These are phyloP conservation scores for Metschnikowia similis DNA, from an alignment of 805 yeast species.

Conservation along the genomic window DNA sequence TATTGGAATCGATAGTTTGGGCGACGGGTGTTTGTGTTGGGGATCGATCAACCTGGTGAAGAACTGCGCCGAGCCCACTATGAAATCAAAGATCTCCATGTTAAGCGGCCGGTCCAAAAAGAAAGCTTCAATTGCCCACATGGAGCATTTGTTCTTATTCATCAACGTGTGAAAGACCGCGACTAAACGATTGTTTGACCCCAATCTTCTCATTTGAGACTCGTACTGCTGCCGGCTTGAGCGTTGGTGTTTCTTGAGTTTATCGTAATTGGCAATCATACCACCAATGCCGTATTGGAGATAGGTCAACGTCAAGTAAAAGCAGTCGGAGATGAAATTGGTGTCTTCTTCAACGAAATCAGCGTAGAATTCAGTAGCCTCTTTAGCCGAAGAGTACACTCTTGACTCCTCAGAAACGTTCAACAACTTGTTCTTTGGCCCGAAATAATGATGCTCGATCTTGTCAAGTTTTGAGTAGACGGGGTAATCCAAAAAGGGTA, in stretches of 20 bases:
- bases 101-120: constrained; percentile 56
- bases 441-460: constrained; percentile 69
- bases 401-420: constrained; percentile 80
- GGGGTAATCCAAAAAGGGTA: constrained; percentile 73
- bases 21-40: constrained; percentile 54
- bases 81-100: constrained; percentile 67
- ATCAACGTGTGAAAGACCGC: constrained; percentile 40
- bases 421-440: constrained; percentile 44
- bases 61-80: constrained; percentile 71
- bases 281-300: constrained; percentile 91
- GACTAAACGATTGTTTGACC: constrained; percentile 7
- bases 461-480: constrained; percentile 65
- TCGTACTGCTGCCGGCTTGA: constrained; percentile 39
- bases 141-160: constrained; percentile 34
- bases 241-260: constrained; percentile 46
- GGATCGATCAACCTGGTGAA: constrained; percentile 73
- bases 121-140: constrained; percentile 59
- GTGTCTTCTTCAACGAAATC: constrained; percentile 35
- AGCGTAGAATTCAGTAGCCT: constrained; percentile 56
- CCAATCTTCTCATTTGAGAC: constrained; percentile 11
- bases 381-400: constrained; percentile 68
- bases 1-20: constrained; percentile 48
- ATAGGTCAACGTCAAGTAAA: constrained; percentile 72
- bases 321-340: constrained; percentile 90
- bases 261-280: constrained; percentile 49